Percentiles rank a stretch among this genome's conserved stretches.
These are phyloP conservation scores for Chimonanthus praecox DNA, from an alignment of 164 flowering plant species.

Conservation along the genomic window DNA sequence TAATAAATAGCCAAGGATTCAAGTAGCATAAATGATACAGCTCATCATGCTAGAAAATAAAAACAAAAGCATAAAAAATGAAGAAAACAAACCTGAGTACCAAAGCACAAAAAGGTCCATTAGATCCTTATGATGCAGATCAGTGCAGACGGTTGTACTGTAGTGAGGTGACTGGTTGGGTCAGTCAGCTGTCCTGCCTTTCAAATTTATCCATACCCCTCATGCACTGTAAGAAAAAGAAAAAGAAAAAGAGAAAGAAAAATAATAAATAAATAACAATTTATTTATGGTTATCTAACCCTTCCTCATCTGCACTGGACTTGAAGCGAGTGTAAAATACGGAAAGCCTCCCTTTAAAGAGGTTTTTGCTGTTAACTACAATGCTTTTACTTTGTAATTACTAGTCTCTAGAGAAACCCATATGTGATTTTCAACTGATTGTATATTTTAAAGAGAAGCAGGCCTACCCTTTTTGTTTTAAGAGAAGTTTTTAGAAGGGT, in stretches of 20 bases:
- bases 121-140: constrained; percentile 23
- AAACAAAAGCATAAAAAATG: too few species aligned
- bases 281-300: constrained; percentile 16
- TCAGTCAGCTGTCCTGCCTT: constrained; percentile 45
- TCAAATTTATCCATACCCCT: constrained; percentile 36
- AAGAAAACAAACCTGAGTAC: not conserved
- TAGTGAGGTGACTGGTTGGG: constrained; percentile 61
- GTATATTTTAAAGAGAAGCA: not conserved
- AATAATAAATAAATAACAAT: not conserved
- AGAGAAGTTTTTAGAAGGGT: not conserved
- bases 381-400: not conserved
- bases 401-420: not conserved
- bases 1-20: not conserved
- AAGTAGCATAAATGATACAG: not conserved
- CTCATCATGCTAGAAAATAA: not conserved
- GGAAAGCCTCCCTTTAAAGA: not conserved
- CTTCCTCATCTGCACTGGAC: constrained; percentile 11
- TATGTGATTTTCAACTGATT: constrained; percentile 1
- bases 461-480: not conserved
- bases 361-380: not conserved
- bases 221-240: constrained; percentile 26
- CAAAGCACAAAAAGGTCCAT: constrained; percentile 6
- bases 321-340: constrained; percentile 3
- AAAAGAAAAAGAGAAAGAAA: constrained; percentile 18
- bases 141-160: constrained; percentile 35